These are phyloP conservation scores for Solanum phureja DNA, from an alignment of 257 asterid species.

Conservation along the genomic window DNA sequence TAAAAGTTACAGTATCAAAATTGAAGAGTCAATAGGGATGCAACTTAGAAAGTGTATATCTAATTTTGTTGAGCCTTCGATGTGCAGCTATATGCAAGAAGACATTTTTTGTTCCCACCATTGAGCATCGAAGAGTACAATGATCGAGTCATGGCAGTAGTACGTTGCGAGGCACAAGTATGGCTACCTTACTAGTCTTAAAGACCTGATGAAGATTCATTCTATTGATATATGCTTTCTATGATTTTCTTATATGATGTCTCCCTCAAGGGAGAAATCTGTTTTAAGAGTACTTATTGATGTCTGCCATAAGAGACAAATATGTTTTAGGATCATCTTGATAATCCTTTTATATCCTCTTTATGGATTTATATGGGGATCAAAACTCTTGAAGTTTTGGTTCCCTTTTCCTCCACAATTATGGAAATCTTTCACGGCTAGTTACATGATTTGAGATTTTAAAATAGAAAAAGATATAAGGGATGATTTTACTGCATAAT, in stretches of 20 bases:
- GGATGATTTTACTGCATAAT: background rate
- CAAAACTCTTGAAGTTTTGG: background rate
- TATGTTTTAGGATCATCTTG: background rate
- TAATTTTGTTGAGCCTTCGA: background rate
- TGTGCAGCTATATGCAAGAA: slow-evolving; percentile 85
- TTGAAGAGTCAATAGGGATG: background rate
- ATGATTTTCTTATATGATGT: background rate
- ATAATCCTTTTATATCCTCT: background rate
- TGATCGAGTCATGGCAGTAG: slow-evolving; percentile 89
- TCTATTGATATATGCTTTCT: background rate
- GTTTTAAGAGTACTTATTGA: background rate
- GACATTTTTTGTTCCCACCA: slow-evolving; percentile 87
- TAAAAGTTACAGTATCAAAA: background rate
- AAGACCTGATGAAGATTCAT: background rate
- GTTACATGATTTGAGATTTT: background rate
- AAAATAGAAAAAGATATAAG: background rate
- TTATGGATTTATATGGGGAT: background rate
- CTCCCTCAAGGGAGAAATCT: background rate
- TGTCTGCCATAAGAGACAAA: background rate
- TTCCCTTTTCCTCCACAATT: background rate
- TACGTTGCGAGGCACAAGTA: slow-evolving; percentile 97
- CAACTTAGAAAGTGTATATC: background rate
- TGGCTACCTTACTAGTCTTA: background rate
- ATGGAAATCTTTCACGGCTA: background rate
- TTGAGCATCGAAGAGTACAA: slow-evolving; percentile 71